Conservation (phyloP, 192 early-diverging fungal genomes). For the Rhizophagus sp. region DNA sequence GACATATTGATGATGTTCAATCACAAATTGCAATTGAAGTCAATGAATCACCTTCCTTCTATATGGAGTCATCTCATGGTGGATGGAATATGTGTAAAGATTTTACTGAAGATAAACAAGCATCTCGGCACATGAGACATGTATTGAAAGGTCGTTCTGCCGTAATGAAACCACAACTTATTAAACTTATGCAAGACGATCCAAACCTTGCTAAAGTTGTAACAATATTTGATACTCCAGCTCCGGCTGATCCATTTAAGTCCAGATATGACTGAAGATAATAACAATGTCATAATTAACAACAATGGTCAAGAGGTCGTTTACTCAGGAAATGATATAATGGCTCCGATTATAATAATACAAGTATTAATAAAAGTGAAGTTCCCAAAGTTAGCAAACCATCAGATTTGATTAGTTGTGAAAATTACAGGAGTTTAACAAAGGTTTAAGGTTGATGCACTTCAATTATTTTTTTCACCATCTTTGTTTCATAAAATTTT, state of each 20-base stretch:
- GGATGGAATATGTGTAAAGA: slow-evolving; percentile 65
- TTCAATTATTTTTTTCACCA: neutral
- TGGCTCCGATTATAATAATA: neutral
- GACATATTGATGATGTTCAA: slow-evolving; percentile 45
- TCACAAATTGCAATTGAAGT: slow-evolving; percentile 56
- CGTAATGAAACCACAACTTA: slow-evolving; percentile 43
- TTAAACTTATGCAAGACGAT: slow-evolving; percentile 36
- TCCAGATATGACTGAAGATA: slow-evolving; percentile 22
- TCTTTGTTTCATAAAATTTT: neutral
- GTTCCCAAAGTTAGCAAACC: neutral
- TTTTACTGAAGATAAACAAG: slow-evolving; percentile 67
- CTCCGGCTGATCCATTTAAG: slow-evolving; percentile 10
- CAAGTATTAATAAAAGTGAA: neutral
- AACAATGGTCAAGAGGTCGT: slow-evolving; percentile 26
- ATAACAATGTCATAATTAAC: slow-evolving; percentile 26
- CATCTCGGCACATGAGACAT: slow-evolving; percentile 50
- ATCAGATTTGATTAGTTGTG: neutral
- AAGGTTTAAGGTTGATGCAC: neutral
- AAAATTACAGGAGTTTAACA: neutral
- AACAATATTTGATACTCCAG: slow-evolving; percentile 36
- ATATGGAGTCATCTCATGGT: slow-evolving; percentile 53
- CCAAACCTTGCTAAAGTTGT: slow-evolving; percentile 33
- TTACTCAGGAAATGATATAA: neutral
- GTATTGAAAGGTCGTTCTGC: slow-evolving; percentile 50
- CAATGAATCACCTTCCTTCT: slow-evolving; percentile 56